These are phyloP conservation scores for Diaporthe vaccinii DNA, from an alignment of 2,329 filamentous ascomycete species.

Conservation along the genomic window DNA sequence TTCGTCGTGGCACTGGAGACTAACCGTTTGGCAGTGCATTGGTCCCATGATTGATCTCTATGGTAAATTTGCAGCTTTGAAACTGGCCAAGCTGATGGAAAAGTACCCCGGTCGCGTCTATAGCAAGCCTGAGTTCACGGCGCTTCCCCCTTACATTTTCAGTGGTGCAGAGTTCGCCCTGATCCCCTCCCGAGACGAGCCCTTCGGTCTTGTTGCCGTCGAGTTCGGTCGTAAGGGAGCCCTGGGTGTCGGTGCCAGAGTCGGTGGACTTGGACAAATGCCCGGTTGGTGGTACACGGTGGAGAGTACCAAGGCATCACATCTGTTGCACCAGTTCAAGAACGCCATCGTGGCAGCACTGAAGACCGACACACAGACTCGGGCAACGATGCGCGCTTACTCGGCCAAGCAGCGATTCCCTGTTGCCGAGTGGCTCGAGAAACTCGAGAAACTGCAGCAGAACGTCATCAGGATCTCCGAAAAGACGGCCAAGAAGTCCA, in stretches of 20 bases:
- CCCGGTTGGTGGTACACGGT: conserved; percentile 80
- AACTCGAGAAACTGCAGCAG: conserved; percentile 71
- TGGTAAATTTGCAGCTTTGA: conserved; percentile 75
- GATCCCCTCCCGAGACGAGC: conserved; percentile 79
- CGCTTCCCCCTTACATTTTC: conserved; percentile 75
- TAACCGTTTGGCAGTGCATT: conserved; percentile 55
- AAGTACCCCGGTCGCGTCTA: conserved; percentile 75
- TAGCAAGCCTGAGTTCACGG: conserved; percentile 77
- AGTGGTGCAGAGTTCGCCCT: conserved; percentile 77
- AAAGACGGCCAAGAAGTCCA: conserved; percentile 48
- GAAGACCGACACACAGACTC: conserved; percentile 65
- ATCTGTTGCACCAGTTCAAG: conserved; percentile 75
- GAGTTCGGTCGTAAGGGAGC: conserved; percentile 77
- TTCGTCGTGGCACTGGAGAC: not conserved
- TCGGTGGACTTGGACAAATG: conserved; percentile 76
- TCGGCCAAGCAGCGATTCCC: conserved; percentile 76
- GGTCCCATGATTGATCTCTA: conserved; percentile 76
- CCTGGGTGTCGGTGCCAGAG: conserved; percentile 73
- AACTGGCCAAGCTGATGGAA: conserved; percentile 73
- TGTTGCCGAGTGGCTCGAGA: conserved; percentile 75
- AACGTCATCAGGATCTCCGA: conserved; percentile 62
- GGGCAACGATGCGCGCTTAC: conserved; percentile 73
- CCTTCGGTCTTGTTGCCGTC: conserved; percentile 77
- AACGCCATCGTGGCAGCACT: conserved; percentile 71
- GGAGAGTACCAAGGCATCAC: conserved; percentile 69